Percentiles rank a stretch among this genome's conserved stretches.
phyloP scores from a whole-genome alignment of 192 early-diverging fungal species.

The Backusella circina region DNA sequence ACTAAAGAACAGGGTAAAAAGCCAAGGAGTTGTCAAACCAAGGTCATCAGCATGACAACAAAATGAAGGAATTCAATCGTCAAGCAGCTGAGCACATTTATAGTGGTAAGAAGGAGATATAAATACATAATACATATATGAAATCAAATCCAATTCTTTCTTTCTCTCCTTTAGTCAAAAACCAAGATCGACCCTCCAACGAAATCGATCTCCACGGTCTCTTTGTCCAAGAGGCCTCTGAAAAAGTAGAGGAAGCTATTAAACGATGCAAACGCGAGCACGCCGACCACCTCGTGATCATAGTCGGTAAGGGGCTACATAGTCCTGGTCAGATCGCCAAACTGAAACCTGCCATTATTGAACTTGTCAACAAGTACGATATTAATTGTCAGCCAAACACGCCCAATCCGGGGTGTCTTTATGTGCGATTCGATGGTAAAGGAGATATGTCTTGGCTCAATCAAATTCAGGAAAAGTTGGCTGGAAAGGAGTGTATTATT shows the following conservation, averaged over 20 bases:
- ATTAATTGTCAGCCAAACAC: conserved; percentile 46
- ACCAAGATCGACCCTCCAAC: conserved; percentile 29
- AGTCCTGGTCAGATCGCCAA: conserved; percentile 48
- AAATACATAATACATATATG: background rate
- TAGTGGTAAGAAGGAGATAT: conserved; percentile 23
- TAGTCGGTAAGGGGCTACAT: conserved; percentile 65
- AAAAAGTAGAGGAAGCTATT: conserved; percentile 45
- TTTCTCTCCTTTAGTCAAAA: conserved; percentile 34
- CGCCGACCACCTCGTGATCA: conserved; percentile 46
- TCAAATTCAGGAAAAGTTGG: conserved; percentile 20
- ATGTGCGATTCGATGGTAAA: conserved; percentile 50
- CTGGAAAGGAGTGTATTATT: conserved; percentile 21
- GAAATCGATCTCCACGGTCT: conserved; percentile 71
- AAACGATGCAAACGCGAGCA: conserved; percentile 43
- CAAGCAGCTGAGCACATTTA: conserved; percentile 50
- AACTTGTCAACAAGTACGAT: conserved; percentile 48
- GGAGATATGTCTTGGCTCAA: conserved; percentile 45
- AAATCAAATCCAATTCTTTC: background rate
- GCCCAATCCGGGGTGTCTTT: conserved; percentile 59
- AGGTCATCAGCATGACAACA: conserved; percentile 49
- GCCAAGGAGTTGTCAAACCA: conserved; percentile 49
- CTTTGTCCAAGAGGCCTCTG: conserved; percentile 60
- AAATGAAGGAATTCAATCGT: conserved; percentile 55
- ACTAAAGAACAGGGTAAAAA: background rate
- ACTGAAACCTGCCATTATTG: conserved; percentile 63